Conservation (phyloP, 768 basidiomycete species). For the Phanerodontia chrysosporium region DNA sequence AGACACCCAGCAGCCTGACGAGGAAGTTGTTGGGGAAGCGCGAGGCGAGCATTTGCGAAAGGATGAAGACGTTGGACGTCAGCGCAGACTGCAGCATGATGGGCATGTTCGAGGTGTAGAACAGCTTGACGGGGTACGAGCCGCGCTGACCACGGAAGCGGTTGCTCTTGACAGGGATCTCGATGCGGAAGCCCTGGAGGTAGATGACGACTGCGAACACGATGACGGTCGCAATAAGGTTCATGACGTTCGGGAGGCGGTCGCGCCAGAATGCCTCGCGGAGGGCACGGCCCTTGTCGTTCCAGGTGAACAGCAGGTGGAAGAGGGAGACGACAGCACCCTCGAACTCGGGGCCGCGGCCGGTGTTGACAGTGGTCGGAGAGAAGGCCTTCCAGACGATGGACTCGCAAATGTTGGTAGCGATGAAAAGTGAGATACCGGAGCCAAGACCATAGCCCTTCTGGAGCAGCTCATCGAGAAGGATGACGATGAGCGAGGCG, state of each 20-base stretch:
- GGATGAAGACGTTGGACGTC: slow-evolving; percentile 91
- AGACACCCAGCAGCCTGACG: slow-evolving; percentile 88
- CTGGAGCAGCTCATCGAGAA: slow-evolving; percentile 97
- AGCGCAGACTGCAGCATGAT: slow-evolving; percentile 98
- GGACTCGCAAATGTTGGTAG: slow-evolving; percentile 99
- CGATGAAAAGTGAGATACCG: slow-evolving; percentile 98
- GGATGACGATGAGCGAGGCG: slow-evolving; percentile 93
- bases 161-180: slow-evolving; percentile 97
- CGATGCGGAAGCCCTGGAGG: slow-evolving; percentile 97
- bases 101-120: slow-evolving; percentile 99
- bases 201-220: slow-evolving; percentile 97
- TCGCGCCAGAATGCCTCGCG: slow-evolving; percentile 99
- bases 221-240: slow-evolving; percentile 84
- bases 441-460: slow-evolving; percentile 99
- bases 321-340: slow-evolving; percentile 94
- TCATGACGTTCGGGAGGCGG: slow-evolving; percentile 96
- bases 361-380: slow-evolving; percentile 96
- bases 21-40: slow-evolving; percentile 91
- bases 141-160: slow-evolving; percentile 95
- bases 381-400: slow-evolving; percentile 99
- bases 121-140: slow-evolving; percentile 94
- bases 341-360: slow-evolving; percentile 96
- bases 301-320: slow-evolving; percentile 97
- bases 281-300: slow-evolving; percentile 94
- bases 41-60: slow-evolving; percentile 90